These are phyloP conservation scores for Saturnispora besseyi DNA, from an alignment of 805 yeast genomes.

Conservation along the genomic window DNA sequence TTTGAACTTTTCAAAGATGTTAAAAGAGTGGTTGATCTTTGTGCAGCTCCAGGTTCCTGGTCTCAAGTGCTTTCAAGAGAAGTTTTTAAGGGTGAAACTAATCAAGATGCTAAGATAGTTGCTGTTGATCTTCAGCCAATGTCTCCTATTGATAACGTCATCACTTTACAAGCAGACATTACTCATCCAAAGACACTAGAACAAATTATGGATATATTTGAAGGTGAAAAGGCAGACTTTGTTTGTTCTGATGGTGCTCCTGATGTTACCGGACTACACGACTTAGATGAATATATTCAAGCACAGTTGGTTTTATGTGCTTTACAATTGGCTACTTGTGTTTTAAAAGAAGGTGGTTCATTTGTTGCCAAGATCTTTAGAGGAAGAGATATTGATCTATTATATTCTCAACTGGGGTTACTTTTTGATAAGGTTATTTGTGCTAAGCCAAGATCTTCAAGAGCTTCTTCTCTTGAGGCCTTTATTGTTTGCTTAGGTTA, in stretches of 20 bases:
- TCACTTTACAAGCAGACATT: slow-evolving; percentile 89
- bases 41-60: slow-evolving; percentile 99
- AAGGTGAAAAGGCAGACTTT: slow-evolving; percentile 89
- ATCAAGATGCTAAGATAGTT: slow-evolving; percentile 50
- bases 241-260: slow-evolving; percentile 98
- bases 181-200: slow-evolving; percentile 88
- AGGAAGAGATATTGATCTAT: slow-evolving; percentile 89
- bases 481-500: slow-evolving; percentile 89
- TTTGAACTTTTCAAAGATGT: slow-evolving; percentile 71
- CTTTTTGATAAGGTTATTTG: slow-evolving; percentile 82
- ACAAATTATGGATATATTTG: slow-evolving; percentile 69
- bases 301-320: slow-evolving; percentile 91
- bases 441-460: slow-evolving; percentile 91
- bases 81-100: slow-evolving; percentile 33
- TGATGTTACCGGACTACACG: slow-evolving; percentile 96
- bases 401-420: slow-evolving; percentile 86
- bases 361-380: slow-evolving; percentile 96
- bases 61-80: slow-evolving; percentile 83
- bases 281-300: slow-evolving; percentile 92
- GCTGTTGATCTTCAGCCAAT: slow-evolving; percentile 96
- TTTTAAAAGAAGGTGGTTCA: slow-evolving; percentile 80
- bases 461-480: slow-evolving; percentile 91
- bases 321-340: slow-evolving; percentile 80
- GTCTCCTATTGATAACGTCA: slow-evolving; percentile 91
- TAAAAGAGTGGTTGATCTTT: slow-evolving; percentile 82